A percentile compares a stretch with the other conserved stretches of the same genome.
phyloP scores from a whole-genome alignment of 352 stramenopile genomes.

The Peronospora tabacina region DNA sequence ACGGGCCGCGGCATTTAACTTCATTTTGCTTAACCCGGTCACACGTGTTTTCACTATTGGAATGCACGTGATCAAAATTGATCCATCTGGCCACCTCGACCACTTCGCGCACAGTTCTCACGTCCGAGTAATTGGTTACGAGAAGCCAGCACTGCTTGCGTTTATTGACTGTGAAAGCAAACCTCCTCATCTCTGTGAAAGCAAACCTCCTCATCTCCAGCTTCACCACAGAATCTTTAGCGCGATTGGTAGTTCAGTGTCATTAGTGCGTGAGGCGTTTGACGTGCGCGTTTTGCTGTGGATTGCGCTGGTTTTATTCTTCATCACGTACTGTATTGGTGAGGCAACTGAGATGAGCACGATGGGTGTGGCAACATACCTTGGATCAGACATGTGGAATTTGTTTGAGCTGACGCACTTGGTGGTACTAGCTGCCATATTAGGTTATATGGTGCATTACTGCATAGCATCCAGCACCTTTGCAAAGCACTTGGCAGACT shows the following conservation, averaged over 20 bases:
- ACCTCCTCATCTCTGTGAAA: not conserved
- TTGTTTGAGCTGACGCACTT: conserved; percentile 80
- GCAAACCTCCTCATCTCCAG: not conserved
- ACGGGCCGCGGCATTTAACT: conserved; percentile 77
- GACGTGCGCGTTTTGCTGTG: conserved; percentile 63
- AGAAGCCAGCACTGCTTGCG: conserved; percentile 42
- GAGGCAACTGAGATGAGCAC: conserved; percentile 71
- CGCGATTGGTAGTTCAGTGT: conserved; percentile 14
- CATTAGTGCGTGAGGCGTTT: conserved; percentile 26
- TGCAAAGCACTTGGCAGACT: conserved; percentile 32
- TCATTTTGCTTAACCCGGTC: conserved; percentile 81
- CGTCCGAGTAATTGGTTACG: conserved; percentile 67
- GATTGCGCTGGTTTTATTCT: conserved; percentile 59
- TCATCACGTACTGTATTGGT: conserved; percentile 73
- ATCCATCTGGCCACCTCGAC: conserved; percentile 73
- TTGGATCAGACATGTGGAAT: conserved; percentile 85
- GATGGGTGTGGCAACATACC: conserved; percentile 65
- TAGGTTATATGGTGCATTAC: conserved; percentile 64
- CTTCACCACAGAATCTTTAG: conserved; percentile 16
- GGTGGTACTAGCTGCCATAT: conserved; percentile 44
- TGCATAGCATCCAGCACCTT: conserved; percentile 56
- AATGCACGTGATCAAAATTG: conserved; percentile 76
- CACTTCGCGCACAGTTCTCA: conserved; percentile 78
- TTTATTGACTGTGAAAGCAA: conserved; percentile 12
- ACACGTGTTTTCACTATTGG: conserved; percentile 86